Evolutionary conservation across 2,329 filamentous ascomycete genomes (phyloP).

Genomic region (Macrophomina pseudophaseolina): DNA sequence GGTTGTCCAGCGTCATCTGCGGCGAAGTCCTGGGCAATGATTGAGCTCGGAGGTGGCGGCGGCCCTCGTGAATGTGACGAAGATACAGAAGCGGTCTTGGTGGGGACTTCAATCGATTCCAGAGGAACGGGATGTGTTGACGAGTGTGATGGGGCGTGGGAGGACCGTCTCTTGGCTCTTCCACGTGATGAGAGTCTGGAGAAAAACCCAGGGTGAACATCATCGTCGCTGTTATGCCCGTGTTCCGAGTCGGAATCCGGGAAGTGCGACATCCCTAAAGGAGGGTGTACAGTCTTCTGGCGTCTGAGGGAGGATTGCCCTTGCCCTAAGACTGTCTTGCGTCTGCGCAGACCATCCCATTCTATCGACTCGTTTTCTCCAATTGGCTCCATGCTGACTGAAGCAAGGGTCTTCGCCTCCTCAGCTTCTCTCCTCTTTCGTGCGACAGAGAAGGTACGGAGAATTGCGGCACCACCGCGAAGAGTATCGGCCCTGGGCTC

Average conservation of each 20-base stretch:
- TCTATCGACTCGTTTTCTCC: conserved; percentile 81
- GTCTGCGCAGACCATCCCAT: conserved; percentile 87
- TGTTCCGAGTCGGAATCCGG: conserved; percentile 66
- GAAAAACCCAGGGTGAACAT: conserved; percentile 57
- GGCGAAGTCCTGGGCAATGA: conserved; percentile 15
- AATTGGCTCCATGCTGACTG: conserved; percentile 81
- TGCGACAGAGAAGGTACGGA: conserved; percentile 78
- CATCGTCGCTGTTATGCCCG: conserved; percentile 39
- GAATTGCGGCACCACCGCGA: conserved; percentile 84
- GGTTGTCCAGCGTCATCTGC: conserved; percentile 30
- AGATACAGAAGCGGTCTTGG: conserved; percentile 11
- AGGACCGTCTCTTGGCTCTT: conserved; percentile 22
- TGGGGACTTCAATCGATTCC: conserved; percentile 46
- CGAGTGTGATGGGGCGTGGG: conserved; percentile 29
- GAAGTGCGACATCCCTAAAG: conserved; percentile 86
- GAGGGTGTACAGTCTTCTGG: conserved; percentile 68
- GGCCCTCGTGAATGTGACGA: not conserved
- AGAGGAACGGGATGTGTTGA: conserved; percentile 51
- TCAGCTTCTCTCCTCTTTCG: conserved; percentile 79
- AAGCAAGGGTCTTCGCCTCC: conserved; percentile 77
- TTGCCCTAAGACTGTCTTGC: conserved; percentile 63
- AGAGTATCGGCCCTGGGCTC: conserved; percentile 97
- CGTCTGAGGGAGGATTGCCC: conserved; percentile 45
- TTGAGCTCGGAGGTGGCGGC: conserved; percentile 11
- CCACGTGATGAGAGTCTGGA: conserved; percentile 35